Conservation (phyloP, 2,329 filamentous ascomycete genomes). For the Xylaria hypoxylon region DNA sequence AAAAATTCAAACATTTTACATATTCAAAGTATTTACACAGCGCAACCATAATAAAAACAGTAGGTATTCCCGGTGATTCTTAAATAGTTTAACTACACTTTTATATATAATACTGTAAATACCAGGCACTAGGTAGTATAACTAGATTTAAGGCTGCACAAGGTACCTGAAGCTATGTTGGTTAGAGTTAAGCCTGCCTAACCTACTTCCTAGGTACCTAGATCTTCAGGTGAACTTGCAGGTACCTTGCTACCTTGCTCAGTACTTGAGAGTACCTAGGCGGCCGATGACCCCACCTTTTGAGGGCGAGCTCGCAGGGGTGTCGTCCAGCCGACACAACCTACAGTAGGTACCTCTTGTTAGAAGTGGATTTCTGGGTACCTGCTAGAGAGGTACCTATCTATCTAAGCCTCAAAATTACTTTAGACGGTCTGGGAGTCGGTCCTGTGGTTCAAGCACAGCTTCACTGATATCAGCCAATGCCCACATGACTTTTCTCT, state of each 20-base stretch:
- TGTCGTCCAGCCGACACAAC: no score
- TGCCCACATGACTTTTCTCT: slow-evolving; percentile 28
- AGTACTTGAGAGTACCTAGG: background rate
- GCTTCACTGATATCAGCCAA: slow-evolving; percentile 30
- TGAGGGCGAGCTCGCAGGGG: slow-evolving; percentile 4
- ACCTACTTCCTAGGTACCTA: no score
- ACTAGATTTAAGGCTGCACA: no score
- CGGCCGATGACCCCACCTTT: slow-evolving; percentile 10
- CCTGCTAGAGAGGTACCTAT: background rate
- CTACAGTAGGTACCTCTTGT: background rate
- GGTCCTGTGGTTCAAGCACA: slow-evolving; percentile 27
- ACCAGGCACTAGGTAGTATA: no score
- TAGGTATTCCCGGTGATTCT: no score
- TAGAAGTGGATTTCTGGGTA: background rate
- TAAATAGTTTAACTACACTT: no score
- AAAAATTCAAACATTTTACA: background rate
- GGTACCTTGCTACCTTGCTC: no score
- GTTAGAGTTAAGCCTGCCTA: no score
- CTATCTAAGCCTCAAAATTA: slow-evolving; percentile 16
- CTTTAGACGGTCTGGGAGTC: background rate
- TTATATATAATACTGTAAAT: no score
- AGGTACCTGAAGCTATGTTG: no score
- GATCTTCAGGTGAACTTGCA: no score
- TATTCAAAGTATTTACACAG: slow-evolving; percentile 5
- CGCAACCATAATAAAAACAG: background rate